Evolutionary conservation across 768 basidiomycete species (phyloP), one percentile per base, ranked within the genome.

Genomic region (Tephrocybe rancida): DNA sequence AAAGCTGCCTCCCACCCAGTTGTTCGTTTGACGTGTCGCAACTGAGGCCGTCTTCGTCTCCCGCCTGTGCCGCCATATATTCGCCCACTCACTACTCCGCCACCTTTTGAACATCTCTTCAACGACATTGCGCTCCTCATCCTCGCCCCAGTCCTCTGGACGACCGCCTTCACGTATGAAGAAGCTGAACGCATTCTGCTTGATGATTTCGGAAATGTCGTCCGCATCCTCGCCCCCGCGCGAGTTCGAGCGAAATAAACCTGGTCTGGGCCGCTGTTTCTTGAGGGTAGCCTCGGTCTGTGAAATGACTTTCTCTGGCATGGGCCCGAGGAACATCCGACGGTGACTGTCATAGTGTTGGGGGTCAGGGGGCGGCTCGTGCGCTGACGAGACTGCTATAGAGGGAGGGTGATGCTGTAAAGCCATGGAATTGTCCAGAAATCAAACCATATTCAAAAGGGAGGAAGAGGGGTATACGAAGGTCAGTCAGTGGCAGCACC

Each of bases 1-100:
- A 57, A 93, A 93, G 54, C 84, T 89, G 21, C 76, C 76, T 24
- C 91, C 89, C 25, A 88, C 78, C 88, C 88, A 92, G 19, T 70
- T 73, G 13, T 64, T 68, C 14, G 59, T 50, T 30, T 52, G 30
- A 4, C 35, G 35, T 48, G 34, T 9, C 58, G 18, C 5, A 11
- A 16, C 13, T 3, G 58, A 63, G 29, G 57, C 56, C 19, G 61
- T 56, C 22, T 67, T 57, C 45, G 69, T 73, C 22, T 64, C 66
- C 18, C 70, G 71, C 49, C 75, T 66, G n/a, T 65, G 70, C 27
- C 62, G 68, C 67, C 79, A 72, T 38, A 77, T 64, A 49, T 67
- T 59, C 1, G 79, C 82, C 87, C 89, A 92, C 48, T 86, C 85
- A 47, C 81, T 88, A 35, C 83, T 76, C 58, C 74, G 77, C 88